These are phyloP conservation scores for Acanthamoeba divionensis DNA, from an alignment of 208 protist species.

Conservation along the genomic window DNA sequence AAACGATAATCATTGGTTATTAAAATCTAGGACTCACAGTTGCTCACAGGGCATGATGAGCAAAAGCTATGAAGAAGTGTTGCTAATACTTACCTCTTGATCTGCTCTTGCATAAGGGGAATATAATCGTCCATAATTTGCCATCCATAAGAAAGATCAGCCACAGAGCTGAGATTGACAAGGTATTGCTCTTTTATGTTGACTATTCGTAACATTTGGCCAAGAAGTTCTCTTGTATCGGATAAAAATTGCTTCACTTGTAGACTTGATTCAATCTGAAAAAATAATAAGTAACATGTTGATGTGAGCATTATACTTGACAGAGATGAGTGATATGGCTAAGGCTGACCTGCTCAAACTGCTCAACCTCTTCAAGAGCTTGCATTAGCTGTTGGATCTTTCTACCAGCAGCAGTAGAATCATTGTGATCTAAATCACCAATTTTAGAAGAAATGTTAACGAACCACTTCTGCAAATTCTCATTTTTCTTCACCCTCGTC, in stretches of 20 bases:
- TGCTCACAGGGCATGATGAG: background rate
- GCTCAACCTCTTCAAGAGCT: slow-evolving; percentile 94
- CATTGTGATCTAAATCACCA: slow-evolving; percentile 73
- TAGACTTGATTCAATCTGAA: slow-evolving; percentile 69
- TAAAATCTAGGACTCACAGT: background rate
- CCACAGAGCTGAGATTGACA: slow-evolving; percentile 86
- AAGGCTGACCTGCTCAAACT: slow-evolving; percentile 87
- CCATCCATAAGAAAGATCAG: slow-evolving; percentile 96
- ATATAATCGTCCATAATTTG: slow-evolving; percentile 90
- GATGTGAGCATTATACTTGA: background rate
- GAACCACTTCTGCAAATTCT: slow-evolving; percentile 93
- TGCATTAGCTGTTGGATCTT: slow-evolving; percentile 94
- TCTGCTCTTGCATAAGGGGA: slow-evolving; percentile 89
- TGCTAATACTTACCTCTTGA: slow-evolving; percentile 75
- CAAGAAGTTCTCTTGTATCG: slow-evolving; percentile 85
- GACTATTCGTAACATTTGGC: slow-evolving; percentile 93
- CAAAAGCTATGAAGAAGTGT: background rate
- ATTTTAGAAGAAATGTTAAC: slow-evolving; percentile 85
- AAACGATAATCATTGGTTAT: background rate
- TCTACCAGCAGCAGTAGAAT: slow-evolving; percentile 84
- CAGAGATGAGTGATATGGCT: background rate
- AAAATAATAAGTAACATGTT: background rate
- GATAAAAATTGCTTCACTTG: slow-evolving; percentile 89
- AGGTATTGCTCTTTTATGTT: slow-evolving; percentile 90
- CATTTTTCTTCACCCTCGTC: slow-evolving; percentile 82